Evolutionary conservation across 441 rosid genomes (phyloP), one percentile per base, ranked within the genome.

Genomic region (Erysimum pusillum): DNA sequence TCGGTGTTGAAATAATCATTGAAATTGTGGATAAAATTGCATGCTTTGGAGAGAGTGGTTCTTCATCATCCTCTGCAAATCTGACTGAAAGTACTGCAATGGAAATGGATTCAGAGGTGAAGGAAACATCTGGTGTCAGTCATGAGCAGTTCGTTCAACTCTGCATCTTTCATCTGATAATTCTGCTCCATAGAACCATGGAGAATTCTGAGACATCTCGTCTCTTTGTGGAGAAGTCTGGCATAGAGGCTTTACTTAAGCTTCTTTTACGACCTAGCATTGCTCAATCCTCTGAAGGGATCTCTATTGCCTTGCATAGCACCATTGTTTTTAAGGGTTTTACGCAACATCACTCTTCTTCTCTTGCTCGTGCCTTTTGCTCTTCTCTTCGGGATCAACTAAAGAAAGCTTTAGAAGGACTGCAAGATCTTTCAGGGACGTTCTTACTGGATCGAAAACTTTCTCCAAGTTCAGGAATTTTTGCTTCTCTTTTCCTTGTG

Each of bases 311-410:
- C 67, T 83, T 96, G 78, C 98, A 94, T 71, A 96, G 98, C 89
- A 90, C 98, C 74, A 90, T 94, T 93, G 99, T 96, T 76, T 96
- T 96, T 81, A 96, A 96, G 86, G 97, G 97, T 76, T 93, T 96
- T 80, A 90, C 96, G 6, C 98, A 92, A 74, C 97, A 96, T 85
- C 97, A 96, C 78, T 89, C 99, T 69, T 83, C 91, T 82, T 85
- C 99, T 83, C 87, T 96, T 60, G 97, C 98, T 9, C 92, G 88
- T 18, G 94, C 98, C 39, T 96, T 96, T 87, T 96, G 97, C 81
- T 81, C 81, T 60, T 87, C 92, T 63, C 94, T 96, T 31, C 81
- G 96, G 71, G 94, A 88, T 34, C 98, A 92, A 73, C 74, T 93
- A 76, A 90, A 76, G 81, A 89, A 88, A 82, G 96, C 90, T 78